A percentile compares a stretch with the other conserved stretches of the same genome.
These are phyloP conservation scores for Pseudogymnoascus destructans DNA, from an alignment of 2,329 filamentous ascomycete species.

Conservation along the genomic window DNA sequence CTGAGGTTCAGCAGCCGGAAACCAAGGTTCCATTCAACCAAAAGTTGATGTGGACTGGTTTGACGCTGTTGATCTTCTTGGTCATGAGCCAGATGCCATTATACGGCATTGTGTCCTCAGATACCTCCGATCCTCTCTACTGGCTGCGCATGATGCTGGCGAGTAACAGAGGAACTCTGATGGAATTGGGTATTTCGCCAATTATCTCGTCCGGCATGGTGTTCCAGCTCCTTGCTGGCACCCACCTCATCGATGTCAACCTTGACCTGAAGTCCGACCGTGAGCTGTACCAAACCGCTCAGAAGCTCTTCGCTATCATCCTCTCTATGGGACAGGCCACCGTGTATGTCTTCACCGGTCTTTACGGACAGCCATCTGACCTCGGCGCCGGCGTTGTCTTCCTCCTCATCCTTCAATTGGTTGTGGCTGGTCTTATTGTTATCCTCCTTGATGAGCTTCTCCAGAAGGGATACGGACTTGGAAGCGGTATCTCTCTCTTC, in stretches of 20 bases:
- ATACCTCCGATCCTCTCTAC: slow-evolving; percentile 96
- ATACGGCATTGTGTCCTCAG: slow-evolving; percentile 98
- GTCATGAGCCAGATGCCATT: slow-evolving; percentile 99
- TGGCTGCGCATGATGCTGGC: slow-evolving; percentile 99
- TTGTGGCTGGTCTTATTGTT: slow-evolving; percentile 94
- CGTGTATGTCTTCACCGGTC: slow-evolving; percentile 94
- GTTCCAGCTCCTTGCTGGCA: slow-evolving; percentile 98
- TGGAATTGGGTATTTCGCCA: slow-evolving; percentile 94
- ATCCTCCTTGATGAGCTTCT: slow-evolving; percentile 98
- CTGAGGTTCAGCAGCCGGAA: slow-evolving; percentile 96
- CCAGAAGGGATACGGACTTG: slow-evolving; percentile 98
- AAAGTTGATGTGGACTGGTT: slow-evolving; percentile 88
- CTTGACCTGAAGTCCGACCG: slow-evolving; percentile 99
- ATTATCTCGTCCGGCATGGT: slow-evolving; percentile 99
- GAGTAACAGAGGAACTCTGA: slow-evolving; percentile 91
- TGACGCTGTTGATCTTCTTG: slow-evolving; percentile 95
- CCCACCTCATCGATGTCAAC: slow-evolving; percentile 99
- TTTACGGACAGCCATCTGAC: slow-evolving; percentile 92
- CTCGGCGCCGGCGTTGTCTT: slow-evolving; percentile 97
- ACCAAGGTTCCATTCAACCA: slow-evolving; percentile 99
- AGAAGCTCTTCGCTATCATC: slow-evolving; percentile 98
- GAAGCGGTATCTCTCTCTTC: slow-evolving; percentile 97
- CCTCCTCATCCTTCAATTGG: slow-evolving; percentile 93
- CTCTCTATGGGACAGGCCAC: slow-evolving; percentile 94
- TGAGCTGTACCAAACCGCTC: slow-evolving; percentile 98